Evolutionary conservation across 1,284 basidiomycete genomes (phyloP), one percentile per base, ranked within the genome.

Genomic region (Sphaerobolus stellatus): DNA sequence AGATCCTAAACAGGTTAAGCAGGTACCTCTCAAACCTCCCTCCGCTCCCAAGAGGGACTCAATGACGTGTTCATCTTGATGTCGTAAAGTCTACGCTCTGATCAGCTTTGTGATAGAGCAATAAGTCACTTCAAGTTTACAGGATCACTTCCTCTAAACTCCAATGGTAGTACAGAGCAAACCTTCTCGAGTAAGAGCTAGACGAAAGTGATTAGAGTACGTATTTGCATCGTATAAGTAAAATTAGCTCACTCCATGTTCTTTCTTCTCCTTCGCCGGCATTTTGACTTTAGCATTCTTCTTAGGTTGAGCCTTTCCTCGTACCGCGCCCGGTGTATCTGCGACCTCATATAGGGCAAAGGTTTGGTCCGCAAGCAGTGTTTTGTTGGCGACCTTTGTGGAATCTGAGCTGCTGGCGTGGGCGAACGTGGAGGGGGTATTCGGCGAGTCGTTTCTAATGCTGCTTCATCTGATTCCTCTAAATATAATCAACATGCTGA

Each of bases 71-170:
- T 94, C 91, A 77, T 93, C 88, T 52, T 88, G 81, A 40, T 84
- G 75, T 33, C 91, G 81, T 44, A 92, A 74, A 51, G 78, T 82
- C 85, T 92, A 56, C 27, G 28, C 52, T n/a, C 30, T 48, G 50
- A 53, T 22, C 49, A 34, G 56, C 27, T 30, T 30, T 5, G 2
- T 14, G 20, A 30, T 8, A 2, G 13, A 22, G 41, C 22, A 43
- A 41, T 20, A 41, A 27, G 4, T 11, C 20, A 24, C 16, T 11
- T 31, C 18, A 41, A 52, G 68, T 85, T 56, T 64, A 91, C 90
- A 3, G 88, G 86, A 69, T 96, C 92, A 62, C 79, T 87, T 14
- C 94, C 93, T 40, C 94, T 81, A 68, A 94, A 98, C 69, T 97
- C 94, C 24, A 97, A 77, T 0, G 94, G 94, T 31, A 97, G 74